phyloP scores from a whole-genome alignment of 371 early-diverging fungal species.

The Mortierella sp. region DNA sequence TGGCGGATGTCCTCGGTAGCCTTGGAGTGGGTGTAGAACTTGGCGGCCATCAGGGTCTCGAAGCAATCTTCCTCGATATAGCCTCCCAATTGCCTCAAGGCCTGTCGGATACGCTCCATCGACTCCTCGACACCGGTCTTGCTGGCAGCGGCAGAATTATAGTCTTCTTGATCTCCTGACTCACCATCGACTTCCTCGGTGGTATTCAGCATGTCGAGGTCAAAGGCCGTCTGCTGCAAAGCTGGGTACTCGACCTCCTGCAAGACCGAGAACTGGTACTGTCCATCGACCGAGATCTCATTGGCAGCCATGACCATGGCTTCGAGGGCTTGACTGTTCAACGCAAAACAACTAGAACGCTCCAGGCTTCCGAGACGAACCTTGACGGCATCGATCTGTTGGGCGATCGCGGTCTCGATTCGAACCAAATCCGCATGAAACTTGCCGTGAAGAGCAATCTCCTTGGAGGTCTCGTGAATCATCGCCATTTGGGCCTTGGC shows the following conservation, averaged over 20 bases:
- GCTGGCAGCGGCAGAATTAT: conserved; percentile 9
- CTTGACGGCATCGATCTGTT: conserved; percentile 54
- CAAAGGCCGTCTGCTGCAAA: conserved; percentile 49
- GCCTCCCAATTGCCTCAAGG: conserved; percentile 32
- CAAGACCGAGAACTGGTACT: conserved; percentile 52
- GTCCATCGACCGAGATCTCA: conserved; percentile 45
- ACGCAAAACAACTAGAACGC: conserved; percentile 53
- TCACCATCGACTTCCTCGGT: conserved; percentile 13
- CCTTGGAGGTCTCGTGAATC: conserved; percentile 53
- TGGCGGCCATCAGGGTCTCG: conserved; percentile 50
- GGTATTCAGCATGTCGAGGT: conserved; percentile 33
- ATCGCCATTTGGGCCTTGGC: conserved; percentile 41
- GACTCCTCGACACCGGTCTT: conserved; percentile 44
- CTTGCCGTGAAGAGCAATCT: conserved; percentile 56
- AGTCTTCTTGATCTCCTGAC: conserved; percentile 9
- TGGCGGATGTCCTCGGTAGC: conserved; percentile 57
- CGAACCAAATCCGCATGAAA: conserved; percentile 57
- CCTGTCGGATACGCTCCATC: conserved; percentile 45
- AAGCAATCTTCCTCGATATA: conserved; percentile 52
- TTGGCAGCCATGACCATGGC: conserved; percentile 35
- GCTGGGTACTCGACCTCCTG: conserved; percentile 55
- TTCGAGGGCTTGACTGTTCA: conserved; percentile 49
- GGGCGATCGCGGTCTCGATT: conserved; percentile 52
- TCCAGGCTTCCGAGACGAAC: conserved; percentile 51
- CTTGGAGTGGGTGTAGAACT: conserved; percentile 52